Evolutionary conservation across 164 flowering plant species (phyloP).

Genomic region (Annona squamosa): DNA sequence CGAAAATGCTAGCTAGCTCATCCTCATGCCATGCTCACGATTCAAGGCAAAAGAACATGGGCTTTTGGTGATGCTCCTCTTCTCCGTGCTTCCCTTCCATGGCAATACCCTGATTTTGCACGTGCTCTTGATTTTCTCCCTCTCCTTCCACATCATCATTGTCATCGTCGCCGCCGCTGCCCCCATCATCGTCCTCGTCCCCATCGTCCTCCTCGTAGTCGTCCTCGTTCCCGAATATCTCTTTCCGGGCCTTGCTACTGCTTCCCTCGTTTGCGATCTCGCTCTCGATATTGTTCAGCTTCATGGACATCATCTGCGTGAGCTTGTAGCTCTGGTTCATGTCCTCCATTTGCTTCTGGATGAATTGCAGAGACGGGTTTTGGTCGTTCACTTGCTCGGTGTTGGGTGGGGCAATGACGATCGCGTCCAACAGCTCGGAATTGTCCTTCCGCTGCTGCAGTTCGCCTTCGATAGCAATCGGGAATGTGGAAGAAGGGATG

Average conservation of each 20-base stretch:
- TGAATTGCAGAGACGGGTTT: background rate
- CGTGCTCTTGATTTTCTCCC: background rate
- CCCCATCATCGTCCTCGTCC: background rate
- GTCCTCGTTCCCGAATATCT: background rate
- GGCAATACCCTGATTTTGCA: background rate
- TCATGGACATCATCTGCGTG: background rate
- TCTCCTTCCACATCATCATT: slow-evolving; percentile 2
- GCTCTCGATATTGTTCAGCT: background rate
- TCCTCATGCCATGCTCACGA: background rate
- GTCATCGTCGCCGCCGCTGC: slow-evolving; percentile 1
- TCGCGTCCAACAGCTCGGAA: slow-evolving; percentile 9
- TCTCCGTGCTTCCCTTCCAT: background rate
- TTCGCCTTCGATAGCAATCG: background rate
- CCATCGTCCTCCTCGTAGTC: background rate
- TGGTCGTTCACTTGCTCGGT: background rate
- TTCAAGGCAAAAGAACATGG: background rate
- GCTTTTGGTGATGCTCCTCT: background rate
- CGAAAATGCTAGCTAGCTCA: background rate
- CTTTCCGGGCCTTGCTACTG: background rate
- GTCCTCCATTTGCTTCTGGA: background rate
- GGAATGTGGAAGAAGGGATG: background rate
- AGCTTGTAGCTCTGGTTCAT: background rate
- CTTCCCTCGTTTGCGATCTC: background rate
- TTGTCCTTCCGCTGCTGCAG: background rate
- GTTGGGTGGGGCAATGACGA: background rate